Evolutionary conservation across 192 early-diverging fungal species (phyloP).

Genomic region (Umbelopsis isabellina): DNA sequence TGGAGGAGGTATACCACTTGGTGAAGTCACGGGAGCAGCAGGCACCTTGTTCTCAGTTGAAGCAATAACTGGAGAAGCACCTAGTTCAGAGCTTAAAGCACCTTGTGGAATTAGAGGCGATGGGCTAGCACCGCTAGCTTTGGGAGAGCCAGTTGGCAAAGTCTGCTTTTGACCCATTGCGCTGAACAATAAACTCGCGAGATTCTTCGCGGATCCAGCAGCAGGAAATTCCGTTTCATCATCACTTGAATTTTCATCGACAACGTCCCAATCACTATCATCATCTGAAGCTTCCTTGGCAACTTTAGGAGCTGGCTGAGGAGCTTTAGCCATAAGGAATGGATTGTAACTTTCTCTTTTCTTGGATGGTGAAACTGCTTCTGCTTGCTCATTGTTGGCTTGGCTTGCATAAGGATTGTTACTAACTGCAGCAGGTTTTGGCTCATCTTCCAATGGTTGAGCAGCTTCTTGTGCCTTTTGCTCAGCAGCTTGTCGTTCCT

Average conservation of each 20-base stretch:
- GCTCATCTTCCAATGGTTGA: conserved; percentile 16
- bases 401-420: conserved; percentile 45
- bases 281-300: conserved; percentile 22
- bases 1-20: conserved; percentile 16
- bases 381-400: conserved; percentile 18
- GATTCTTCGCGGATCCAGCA: conserved; percentile 37
- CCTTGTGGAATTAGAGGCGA: conserved; percentile 18
- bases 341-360: conserved; percentile 48
- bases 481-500: conserved; percentile 26
- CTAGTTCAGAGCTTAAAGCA: conserved; percentile 22
- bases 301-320: conserved; percentile 27
- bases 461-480: conserved; percentile 24
- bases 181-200: conserved; percentile 35
- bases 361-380: conserved; percentile 19
- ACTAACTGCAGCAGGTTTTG: conserved; percentile 1
- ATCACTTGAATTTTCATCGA: conserved; percentile 38
- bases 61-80: conserved; percentile 6
- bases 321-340: conserved; percentile 33
- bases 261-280: conserved; percentile 45
- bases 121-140: not conserved
- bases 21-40: not conserved
- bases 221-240: conserved; percentile 31
- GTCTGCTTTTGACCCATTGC: conserved; percentile 28
- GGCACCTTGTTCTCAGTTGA: conserved; percentile 17
- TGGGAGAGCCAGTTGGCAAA: not conserved